Base-by-base conservation (phyloP, 2,329 filamentous ascomycete species). In the Drechslera avenae region DNA sequence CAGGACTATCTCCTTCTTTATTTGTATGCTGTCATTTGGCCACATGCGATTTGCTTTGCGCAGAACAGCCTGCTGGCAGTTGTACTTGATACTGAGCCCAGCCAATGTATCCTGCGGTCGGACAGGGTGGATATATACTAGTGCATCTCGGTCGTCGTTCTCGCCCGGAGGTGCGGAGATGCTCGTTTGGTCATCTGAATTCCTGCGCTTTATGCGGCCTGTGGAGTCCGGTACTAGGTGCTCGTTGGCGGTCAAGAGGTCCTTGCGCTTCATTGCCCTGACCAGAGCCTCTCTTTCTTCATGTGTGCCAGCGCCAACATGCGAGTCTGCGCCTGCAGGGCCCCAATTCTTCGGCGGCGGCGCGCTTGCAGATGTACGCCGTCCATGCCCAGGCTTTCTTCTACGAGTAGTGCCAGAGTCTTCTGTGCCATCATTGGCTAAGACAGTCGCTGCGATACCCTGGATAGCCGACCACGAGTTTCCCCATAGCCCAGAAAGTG, bases 121-220 rank as follows among this genome's bases (percentile, higher is more conserved):
- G 14, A 97, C 90, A 64, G 88, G 86, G 74, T 99, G 94, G 43
- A 97, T 80, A 72, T 97, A 99, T 14, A 93, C 92, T 56, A 97
- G 77, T 17, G 90, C 89, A 60, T 95, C 88, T 61, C 85, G 82
- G 41, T 85, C 80, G 28, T 88, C 85, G 28, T 85, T 80, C 42
- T 86, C 82, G 43, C 75, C 77, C 12, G 78, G 77, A 16, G 78
- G 77, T 16, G 76, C 78, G 36, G 79, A 80, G n/a, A 65, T 58
- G 21, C 76, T 75, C 17, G 69, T 61, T 30, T 72, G 69, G 39
- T 90, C 87, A 62, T 90, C 86, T 4, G 88, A 90, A 40, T 82
- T 86, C 58, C 88, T 80, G 60, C 85, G 81, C 75, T 90, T 90
- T 68, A 78, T 76, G 56, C 76, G 75, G 23, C 78, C 79, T 16